A percentile compares a stretch with the other conserved stretches of the same genome.
Evolutionary conservation across 495 filamentous ascomycete genomes (phyloP).

Genomic region (Penicillium manginii): DNA sequence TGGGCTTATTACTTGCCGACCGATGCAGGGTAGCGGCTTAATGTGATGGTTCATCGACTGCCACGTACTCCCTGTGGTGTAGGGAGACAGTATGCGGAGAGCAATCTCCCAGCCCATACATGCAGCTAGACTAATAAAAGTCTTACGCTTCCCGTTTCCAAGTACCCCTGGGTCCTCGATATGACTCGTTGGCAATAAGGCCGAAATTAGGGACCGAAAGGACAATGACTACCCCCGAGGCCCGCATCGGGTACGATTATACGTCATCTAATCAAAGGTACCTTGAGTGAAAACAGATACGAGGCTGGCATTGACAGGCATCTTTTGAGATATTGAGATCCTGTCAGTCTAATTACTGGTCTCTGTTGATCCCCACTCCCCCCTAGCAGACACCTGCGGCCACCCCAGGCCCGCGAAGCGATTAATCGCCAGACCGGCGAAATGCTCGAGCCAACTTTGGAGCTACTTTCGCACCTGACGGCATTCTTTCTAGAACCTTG

Average conservation of each 20-base stretch:
- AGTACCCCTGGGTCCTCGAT: not conserved
- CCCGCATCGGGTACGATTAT: not conserved
- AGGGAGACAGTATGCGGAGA: not conserved
- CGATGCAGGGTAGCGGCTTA: not conserved
- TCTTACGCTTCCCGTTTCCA: not conserved
- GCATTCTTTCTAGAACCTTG: too few species aligned
- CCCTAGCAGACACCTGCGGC: not conserved
- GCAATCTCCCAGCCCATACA: not conserved
- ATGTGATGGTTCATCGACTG: conserved; percentile 13
- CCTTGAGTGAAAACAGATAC: not conserved
- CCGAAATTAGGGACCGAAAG: not conserved
- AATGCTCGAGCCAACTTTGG: not conserved
- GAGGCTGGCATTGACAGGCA: not conserved
- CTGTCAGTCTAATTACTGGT: not conserved
- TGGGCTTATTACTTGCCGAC: not conserved
- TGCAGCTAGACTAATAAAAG: not conserved
- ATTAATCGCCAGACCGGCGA: not conserved
- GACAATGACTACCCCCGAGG: not conserved
- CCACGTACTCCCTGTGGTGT: conserved; percentile 15
- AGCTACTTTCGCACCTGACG: not conserved
- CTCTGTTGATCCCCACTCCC: not conserved
- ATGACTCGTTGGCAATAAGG: not conserved
- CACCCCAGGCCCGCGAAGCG: not conserved
- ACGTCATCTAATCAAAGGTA: not conserved
- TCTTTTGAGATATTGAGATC: conserved; percentile 10